Evolutionary conservation across 257 asterid species (phyloP).

Genomic region (Knoxia roxburghii): DNA sequence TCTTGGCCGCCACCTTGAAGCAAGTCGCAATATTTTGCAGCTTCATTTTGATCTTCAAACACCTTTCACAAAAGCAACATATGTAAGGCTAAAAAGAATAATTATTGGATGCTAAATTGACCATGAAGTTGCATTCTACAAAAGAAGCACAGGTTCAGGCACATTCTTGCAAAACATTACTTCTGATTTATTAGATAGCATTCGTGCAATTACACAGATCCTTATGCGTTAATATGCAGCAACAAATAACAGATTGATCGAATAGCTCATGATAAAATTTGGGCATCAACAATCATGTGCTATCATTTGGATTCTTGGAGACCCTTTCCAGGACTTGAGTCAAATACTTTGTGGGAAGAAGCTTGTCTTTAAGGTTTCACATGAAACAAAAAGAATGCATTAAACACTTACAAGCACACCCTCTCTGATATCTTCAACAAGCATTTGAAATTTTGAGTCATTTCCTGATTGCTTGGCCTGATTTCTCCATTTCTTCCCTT

Average conservation of each 20-base stretch:
- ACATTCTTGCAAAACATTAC: background rate
- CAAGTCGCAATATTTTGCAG: constrained; percentile 81
- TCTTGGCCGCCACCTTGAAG: constrained; percentile 92
- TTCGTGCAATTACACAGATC: background rate
- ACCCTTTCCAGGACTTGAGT: background rate
- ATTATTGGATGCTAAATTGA: background rate
- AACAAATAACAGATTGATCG: background rate
- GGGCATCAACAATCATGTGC: background rate
- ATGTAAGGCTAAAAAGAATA: no score
- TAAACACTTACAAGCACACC: constrained; percentile 75
- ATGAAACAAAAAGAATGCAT: background rate
- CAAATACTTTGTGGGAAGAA: background rate
- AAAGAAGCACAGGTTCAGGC: background rate
- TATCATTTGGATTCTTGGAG: background rate
- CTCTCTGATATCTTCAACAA: constrained; percentile 85
- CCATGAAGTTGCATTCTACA: background rate
- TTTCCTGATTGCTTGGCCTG: constrained; percentile 54
- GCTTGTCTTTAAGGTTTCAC: background rate
- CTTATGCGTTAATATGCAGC: background rate
- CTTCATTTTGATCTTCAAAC: constrained; percentile 88
- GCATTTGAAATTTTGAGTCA: constrained; percentile 71
- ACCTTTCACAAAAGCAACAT: constrained; percentile 35
- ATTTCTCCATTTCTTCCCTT: constrained; percentile 52
- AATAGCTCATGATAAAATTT: background rate
- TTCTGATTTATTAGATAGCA: background rate